Conservation (phyloP, 2,329 filamentous ascomycete genomes). For the Calonectria henricotiae region DNA sequence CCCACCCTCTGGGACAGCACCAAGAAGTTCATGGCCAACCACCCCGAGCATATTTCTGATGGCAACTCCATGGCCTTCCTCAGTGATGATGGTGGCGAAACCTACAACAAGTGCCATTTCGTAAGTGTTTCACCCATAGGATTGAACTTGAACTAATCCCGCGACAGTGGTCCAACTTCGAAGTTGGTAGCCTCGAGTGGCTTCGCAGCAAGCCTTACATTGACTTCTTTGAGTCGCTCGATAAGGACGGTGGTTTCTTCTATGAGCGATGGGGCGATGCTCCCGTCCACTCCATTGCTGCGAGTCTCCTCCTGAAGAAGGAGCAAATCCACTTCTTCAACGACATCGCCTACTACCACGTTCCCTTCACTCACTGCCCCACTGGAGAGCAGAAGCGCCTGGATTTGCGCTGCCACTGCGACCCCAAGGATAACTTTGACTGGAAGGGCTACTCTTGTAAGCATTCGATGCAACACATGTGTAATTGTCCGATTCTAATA, state of each 20-base stretch:
- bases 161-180: slow-evolving; percentile 96
- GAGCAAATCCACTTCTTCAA: slow-evolving; percentile 99
- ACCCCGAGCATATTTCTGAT: slow-evolving; percentile 89
- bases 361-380: slow-evolving; percentile 98
- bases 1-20: slow-evolving; percentile 95
- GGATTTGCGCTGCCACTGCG: slow-evolving; percentile 93
- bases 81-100: slow-evolving; percentile 91
- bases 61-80: slow-evolving; percentile 93
- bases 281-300: slow-evolving; percentile 97
- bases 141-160: slow-evolving; percentile 32
- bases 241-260: slow-evolving; percentile 96
- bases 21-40: slow-evolving; percentile 92
- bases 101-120: slow-evolving; percentile 98
- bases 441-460: slow-evolving; percentile 99
- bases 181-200: slow-evolving; percentile 95
- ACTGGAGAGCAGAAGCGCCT: slow-evolving; percentile 88
- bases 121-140: slow-evolving; percentile 68
- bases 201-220: slow-evolving; percentile 89
- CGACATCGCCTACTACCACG: slow-evolving; percentile 98
- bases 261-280: slow-evolving; percentile 99
- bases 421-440: slow-evolving; percentile 98
- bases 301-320: slow-evolving; percentile 88
- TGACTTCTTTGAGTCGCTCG: slow-evolving; percentile 92
- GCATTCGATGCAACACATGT: slow-evolving; percentile 52
- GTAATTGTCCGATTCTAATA: slow-evolving; percentile 34